Base-by-base conservation (phyloP, 352 stramenopile genomes). In the Globisporangium nunn region DNA sequence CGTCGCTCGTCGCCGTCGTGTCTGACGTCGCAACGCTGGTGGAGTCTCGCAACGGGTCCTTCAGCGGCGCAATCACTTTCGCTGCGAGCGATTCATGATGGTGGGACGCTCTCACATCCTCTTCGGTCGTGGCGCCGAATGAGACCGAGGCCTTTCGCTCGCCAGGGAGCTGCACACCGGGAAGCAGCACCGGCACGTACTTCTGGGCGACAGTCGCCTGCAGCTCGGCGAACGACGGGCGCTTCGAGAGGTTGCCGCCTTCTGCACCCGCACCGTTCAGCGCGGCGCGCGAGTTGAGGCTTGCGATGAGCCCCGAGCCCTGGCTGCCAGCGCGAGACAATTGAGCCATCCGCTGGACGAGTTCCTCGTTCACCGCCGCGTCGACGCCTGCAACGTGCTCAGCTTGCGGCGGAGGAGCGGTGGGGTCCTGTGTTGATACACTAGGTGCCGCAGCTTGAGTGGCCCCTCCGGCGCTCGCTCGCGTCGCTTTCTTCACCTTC, bases 271-370 rank as follows among this genome's bases (percentile, higher is more conserved):
- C 53, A 29, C 39, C 15, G 18, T 50, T 50, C 17, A 35, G 6
- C 15, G 33, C 14, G 11, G 12, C 30, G 10, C 57, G 70, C 3
- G 73, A 73, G 23, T 65, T 84, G 31, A 91, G 56, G 45, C 69
- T 85, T 35, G 78, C 76, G 40, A 91, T 83, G 6, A 92, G 41
- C 0, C 71, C 72, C 0, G 76, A 78, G 17, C 61, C 67, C 50
- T 80, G 64, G 57, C 75, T 89, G 5, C 82, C 79, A 14, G 75
- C 74, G 2, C 69, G 68, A 28, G 82, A 92, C 23, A 92, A 64
- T 45, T 59, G 74, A 2, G 79, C 82, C 82, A 92, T 92, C 37
- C 82, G 79, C 50, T 83, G 72, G 23, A 92, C 67, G 18, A 92
- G 52, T 1, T 89, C 71, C 4, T 84, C 76, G 55, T 85, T 74